Percentiles rank a stretch among this genome's conserved stretches.
Conservation (phyloP, 2,329 filamentous ascomycete genomes). For the Sporothrix euskadiensis region DNA sequence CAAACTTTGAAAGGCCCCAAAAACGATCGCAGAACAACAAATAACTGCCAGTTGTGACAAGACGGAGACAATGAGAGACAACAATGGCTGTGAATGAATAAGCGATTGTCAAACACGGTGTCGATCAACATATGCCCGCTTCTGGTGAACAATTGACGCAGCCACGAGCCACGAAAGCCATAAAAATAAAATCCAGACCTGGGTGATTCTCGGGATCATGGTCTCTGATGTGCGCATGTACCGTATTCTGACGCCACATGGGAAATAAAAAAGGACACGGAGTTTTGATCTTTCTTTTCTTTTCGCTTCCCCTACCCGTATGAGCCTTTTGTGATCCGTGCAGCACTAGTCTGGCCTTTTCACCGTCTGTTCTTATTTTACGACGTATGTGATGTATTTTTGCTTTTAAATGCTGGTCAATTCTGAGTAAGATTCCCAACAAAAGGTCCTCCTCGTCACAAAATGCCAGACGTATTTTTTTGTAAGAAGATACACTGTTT, state of each 20-base stretch:
- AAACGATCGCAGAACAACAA: neutral
- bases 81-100: neutral
- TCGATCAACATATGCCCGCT: neutral
- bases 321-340: neutral
- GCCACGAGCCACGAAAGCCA: neutral
- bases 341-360: neutral
- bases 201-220: neutral
- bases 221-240: too few relatives aligned
- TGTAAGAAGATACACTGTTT: neutral
- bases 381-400: neutral
- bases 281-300: neutral
- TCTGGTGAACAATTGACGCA: neutral
- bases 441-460: neutral
- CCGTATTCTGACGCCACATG: neutral
- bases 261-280: neutral
- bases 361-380: neutral
- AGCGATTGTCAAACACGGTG: neutral
- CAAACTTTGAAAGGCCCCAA: neutral
- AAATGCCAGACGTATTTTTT: neutral
- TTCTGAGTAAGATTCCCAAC: neutral
- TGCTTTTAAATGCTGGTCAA: neutral
- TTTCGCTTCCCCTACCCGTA: neutral
- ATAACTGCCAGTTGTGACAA: neutral
- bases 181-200: neutral
- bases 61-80: neutral